These are phyloP conservation scores for Microdochium bolleyi DNA, from an alignment of 2,329 filamentous ascomycete genomes.

Conservation along the genomic window DNA sequence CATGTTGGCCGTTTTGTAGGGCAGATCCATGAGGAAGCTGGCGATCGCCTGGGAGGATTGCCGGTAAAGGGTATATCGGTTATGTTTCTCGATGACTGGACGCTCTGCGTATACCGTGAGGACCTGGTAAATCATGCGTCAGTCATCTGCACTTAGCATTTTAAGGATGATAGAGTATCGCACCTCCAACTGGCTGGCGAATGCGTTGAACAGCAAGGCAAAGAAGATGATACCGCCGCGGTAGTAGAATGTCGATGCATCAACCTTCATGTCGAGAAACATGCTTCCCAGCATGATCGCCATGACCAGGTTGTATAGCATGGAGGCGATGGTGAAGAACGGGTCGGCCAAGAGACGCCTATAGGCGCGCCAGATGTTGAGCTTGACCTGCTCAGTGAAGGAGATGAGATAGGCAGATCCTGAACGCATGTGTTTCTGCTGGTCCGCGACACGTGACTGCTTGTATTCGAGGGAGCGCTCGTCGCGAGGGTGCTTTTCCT, in stretches of 20 bases:
- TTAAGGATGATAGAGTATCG: too few species aligned
- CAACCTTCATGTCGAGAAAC: constrained; percentile 23
- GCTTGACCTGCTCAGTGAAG: constrained; percentile 36
- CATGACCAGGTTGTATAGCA: constrained; percentile 41
- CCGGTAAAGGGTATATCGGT: constrained; percentile 59
- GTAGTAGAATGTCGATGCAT: constrained; percentile 23
- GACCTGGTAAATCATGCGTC: constrained; percentile 48
- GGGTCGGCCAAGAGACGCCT: constrained; percentile 19
- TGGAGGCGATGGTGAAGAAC: constrained; percentile 28
- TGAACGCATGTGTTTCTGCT: constrained; percentile 9
- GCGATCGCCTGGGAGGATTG: constrained; percentile 50
- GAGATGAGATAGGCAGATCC: neutral
- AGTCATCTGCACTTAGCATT: constrained; percentile 49
- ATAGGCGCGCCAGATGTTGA: constrained; percentile 26
- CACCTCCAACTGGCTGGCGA: constrained; percentile 51
- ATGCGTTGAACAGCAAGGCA: constrained; percentile 52
- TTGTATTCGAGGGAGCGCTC: constrained; percentile 20
- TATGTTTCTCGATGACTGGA: constrained; percentile 53
- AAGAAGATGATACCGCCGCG: constrained; percentile 17
- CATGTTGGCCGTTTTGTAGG: constrained; percentile 51
- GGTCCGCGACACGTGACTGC: constrained; percentile 20
- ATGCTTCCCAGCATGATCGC: constrained; percentile 16
- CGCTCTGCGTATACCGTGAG: constrained; percentile 36
- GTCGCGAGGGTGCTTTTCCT: neutral
- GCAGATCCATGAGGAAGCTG: constrained; percentile 44